phyloP scores from a whole-genome alignment of 2,329 filamentous ascomycete species.

The Phialemonium atrogriseum region DNA sequence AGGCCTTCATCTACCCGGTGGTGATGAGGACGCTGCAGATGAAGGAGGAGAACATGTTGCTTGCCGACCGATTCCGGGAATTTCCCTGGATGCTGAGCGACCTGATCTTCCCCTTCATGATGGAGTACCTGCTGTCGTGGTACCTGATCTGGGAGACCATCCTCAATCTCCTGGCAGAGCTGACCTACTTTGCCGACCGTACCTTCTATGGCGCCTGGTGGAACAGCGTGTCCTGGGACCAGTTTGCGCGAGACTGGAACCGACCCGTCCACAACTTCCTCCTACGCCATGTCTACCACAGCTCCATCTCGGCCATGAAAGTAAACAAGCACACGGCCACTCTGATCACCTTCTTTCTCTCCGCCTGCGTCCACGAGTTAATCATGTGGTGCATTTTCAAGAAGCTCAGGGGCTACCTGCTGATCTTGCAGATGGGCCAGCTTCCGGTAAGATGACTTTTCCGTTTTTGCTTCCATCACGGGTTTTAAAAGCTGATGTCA shows the following conservation, averaged over 20 bases:
- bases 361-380: constrained; percentile 63
- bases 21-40: constrained; percentile 58
- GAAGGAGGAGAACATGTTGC: constrained; percentile 56
- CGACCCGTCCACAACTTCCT: constrained; percentile 70
- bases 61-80: constrained; percentile 51
- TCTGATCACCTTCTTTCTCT: constrained; percentile 66
- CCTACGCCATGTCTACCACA: constrained; percentile 71
- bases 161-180: constrained; percentile 67
- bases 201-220: constrained; percentile 62
- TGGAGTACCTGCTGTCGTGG: constrained; percentile 71
- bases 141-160: constrained; percentile 75
- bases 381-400: constrained; percentile 77
- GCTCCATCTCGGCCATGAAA: constrained; percentile 64
- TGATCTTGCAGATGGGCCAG: constrained; percentile 67
- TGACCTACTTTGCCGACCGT: constrained; percentile 69
- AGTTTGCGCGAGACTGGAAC: constrained; percentile 77
- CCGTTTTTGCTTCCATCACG: background rate
- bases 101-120: constrained; percentile 69
- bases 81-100: constrained; percentile 72
- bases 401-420: constrained; percentile 65
- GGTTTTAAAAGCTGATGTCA: background rate
- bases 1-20: constrained; percentile 70
- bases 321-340: constrained; percentile 64
- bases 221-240: constrained; percentile 61
- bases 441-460: constrained; percentile 41